These are phyloP conservation scores for Bonia amplexicaulis DNA, from an alignment of 176 grass and related monocot genomes.

Conservation along the genomic window DNA sequence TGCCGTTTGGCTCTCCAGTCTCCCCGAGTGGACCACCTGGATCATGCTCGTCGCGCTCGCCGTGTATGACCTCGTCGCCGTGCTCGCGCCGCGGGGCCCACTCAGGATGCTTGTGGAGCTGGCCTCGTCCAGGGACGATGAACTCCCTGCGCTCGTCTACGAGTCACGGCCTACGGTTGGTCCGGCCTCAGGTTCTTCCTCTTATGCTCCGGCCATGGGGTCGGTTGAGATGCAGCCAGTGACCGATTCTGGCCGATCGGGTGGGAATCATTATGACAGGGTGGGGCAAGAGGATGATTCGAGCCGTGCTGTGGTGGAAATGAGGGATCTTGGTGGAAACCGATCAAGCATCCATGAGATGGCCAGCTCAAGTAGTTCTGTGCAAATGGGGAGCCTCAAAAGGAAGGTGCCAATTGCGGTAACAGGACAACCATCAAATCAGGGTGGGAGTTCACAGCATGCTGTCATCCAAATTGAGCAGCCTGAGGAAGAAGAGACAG, in stretches of 20 bases:
- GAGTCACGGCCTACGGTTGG: slow-evolving; percentile 66
- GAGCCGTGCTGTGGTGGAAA: slow-evolving; percentile 32
- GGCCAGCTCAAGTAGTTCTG: slow-evolving; percentile 6
- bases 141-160: slow-evolving; percentile 85
- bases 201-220: slow-evolving; percentile 40
- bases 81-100: slow-evolving; percentile 74
- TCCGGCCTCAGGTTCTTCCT: slow-evolving; percentile 27
- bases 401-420: neutral
- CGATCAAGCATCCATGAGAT: neutral
- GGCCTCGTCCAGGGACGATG: slow-evolving; percentile 84
- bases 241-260: neutral
- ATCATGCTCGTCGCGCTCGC: slow-evolving; percentile 83
- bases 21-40: slow-evolving; percentile 98
- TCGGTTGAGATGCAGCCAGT: slow-evolving; percentile 67
- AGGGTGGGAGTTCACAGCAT: slow-evolving; percentile 36
- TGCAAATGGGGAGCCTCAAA: slow-evolving; percentile 8
- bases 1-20: slow-evolving; percentile 76
- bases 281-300: slow-evolving; percentile 32
- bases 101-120: slow-evolving; percentile 91
- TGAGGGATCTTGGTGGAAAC: slow-evolving; percentile 35
- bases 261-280: slow-evolving; percentile 17
- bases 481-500: slow-evolving; percentile 40
- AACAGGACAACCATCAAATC: slow-evolving; percentile 19
- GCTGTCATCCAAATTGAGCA: slow-evolving; percentile 45
- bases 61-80: slow-evolving; percentile 78